Percentiles rank a stretch among this genome's conserved stretches.
These are phyloP conservation scores for Cephaloascus albidus DNA, from an alignment of 805 yeast genomes.

Conservation along the genomic window DNA sequence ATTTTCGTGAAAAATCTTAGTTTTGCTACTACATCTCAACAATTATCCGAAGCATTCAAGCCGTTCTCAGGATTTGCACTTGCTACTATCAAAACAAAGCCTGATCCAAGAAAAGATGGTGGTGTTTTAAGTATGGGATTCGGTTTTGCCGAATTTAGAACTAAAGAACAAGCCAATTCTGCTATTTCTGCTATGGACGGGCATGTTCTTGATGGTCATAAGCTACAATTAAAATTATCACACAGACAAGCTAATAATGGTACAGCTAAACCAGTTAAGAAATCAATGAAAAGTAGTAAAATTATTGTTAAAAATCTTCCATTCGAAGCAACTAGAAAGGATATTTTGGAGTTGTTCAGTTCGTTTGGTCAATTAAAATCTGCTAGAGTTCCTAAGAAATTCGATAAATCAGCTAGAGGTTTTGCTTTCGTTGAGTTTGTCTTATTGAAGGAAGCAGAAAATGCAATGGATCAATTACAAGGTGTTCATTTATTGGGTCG, in stretches of 20 bases:
- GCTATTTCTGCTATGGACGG: conserved; percentile 75
- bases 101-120: conserved; percentile 68
- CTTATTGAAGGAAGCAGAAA: conserved; percentile 80
- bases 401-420: conserved; percentile 92
- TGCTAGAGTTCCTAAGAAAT: conserved; percentile 92
- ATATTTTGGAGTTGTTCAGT: conserved; percentile 85
- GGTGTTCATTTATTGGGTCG: conserved; percentile 97
- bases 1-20: conserved; percentile 88
- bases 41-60: conserved; percentile 53
- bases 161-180: conserved; percentile 66
- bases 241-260: conserved; percentile 74
- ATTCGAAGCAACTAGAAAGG: conserved; percentile 90
- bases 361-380: conserved; percentile 93
- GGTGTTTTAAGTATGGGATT: conserved; percentile 89
- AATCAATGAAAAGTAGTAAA: conserved; percentile 48
- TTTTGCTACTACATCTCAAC: conserved; percentile 61
- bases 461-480: conserved; percentile 85
- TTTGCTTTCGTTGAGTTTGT: conserved; percentile 95
- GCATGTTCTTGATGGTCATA: conserved; percentile 78
- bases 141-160: conserved; percentile 87
- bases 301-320: conserved; percentile 95
- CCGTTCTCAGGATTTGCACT: conserved; percentile 70
- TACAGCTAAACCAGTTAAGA: conserved; percentile 17
- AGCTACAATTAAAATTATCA: conserved; percentile 79
- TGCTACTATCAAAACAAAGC: conserved; percentile 79